phyloP scores from a whole-genome alignment of 495 filamentous ascomycete genomes.

The Rhizodiscina lignyota region DNA sequence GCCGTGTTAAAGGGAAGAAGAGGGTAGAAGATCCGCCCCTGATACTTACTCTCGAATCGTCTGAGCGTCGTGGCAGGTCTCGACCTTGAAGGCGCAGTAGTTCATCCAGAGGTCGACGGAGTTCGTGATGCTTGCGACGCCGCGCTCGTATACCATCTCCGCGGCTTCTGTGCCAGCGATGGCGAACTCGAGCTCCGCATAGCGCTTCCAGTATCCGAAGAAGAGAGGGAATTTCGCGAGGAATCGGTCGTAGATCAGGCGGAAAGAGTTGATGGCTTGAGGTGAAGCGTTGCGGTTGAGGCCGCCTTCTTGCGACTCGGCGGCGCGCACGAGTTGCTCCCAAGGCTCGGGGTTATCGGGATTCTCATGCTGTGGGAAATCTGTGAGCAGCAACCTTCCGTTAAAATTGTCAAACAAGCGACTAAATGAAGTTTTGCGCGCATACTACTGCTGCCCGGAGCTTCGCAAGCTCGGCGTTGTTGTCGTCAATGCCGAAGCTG shows the following conservation, averaged over 20 bases:
- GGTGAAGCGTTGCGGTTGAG: slow-evolving; percentile 94
- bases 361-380: slow-evolving; percentile 35
- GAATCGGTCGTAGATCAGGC: slow-evolving; percentile 79
- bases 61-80: slow-evolving; percentile 86
- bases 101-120: slow-evolving; percentile 95
- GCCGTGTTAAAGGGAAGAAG: slow-evolving; percentile 36
- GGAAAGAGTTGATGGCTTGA: slow-evolving; percentile 70
- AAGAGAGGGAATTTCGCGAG: slow-evolving; percentile 89
- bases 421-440: slow-evolving; percentile 8
- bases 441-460: slow-evolving; percentile 65
- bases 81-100: slow-evolving; percentile 94
- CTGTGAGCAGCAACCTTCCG: slow-evolving; percentile 4
- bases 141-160: slow-evolving; percentile 96
- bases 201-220: slow-evolving; percentile 99
- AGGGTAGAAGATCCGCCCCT: slow-evolving; percentile 32
- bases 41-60: slow-evolving; percentile 99
- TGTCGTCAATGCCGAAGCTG: slow-evolving; percentile 64
- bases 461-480: slow-evolving; percentile 69
- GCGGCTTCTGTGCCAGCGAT: slow-evolving; percentile 94
- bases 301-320: slow-evolving; percentile 76
- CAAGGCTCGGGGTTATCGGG: slow-evolving; percentile 88
- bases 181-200: slow-evolving; percentile 93
- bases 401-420: neutral
- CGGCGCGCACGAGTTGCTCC: slow-evolving; percentile 78
- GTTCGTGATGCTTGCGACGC: slow-evolving; percentile 78